A percentile compares a stretch with the other conserved stretches of the same genome.
These are phyloP conservation scores for Pichia terricola DNA, from an alignment of 1,139 yeast species.

Conservation along the genomic window DNA sequence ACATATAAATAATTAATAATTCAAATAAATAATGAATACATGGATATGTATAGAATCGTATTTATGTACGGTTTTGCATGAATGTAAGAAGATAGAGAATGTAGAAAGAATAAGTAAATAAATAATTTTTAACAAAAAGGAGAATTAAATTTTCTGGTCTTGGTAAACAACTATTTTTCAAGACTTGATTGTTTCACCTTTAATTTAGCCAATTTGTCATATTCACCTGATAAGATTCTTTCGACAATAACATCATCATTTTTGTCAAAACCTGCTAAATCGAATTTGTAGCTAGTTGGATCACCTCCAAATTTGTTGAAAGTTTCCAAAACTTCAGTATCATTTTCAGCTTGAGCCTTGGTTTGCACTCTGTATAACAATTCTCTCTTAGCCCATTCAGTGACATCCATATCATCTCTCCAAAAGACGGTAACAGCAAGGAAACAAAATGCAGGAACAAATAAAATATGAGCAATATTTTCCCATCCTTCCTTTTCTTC, in stretches of 20 bases:
- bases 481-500: slow-evolving; percentile 86
- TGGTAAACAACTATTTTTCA: slow-evolving; percentile 1
- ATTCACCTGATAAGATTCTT: slow-evolving; percentile 75
- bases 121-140: neutral
- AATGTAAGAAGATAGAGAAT: neutral
- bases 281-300: slow-evolving; percentile 43
- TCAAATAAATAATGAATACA: no score
- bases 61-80: neutral
- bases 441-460: slow-evolving; percentile 54
- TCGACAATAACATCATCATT: slow-evolving; percentile 77
- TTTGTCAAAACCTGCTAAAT: slow-evolving; percentile 51
- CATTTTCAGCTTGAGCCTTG: slow-evolving; percentile 56
- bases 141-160: no score
- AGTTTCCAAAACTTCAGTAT: slow-evolving; percentile 35
- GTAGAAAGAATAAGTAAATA: neutral
- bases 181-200: slow-evolving; percentile 29
- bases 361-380: slow-evolving; percentile 66
- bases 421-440: slow-evolving; percentile 36
- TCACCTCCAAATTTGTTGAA: slow-evolving; percentile 35
- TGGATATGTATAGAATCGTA: no score
- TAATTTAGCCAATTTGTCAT: slow-evolving; percentile 68
- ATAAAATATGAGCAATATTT: slow-evolving; percentile 54
- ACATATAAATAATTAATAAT: no score
- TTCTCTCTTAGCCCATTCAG: slow-evolving; percentile 80
- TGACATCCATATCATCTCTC: slow-evolving; percentile 32